Conservation (phyloP, 2,329 filamentous ascomycete genomes). For the Colletotrichum godetiae region DNA sequence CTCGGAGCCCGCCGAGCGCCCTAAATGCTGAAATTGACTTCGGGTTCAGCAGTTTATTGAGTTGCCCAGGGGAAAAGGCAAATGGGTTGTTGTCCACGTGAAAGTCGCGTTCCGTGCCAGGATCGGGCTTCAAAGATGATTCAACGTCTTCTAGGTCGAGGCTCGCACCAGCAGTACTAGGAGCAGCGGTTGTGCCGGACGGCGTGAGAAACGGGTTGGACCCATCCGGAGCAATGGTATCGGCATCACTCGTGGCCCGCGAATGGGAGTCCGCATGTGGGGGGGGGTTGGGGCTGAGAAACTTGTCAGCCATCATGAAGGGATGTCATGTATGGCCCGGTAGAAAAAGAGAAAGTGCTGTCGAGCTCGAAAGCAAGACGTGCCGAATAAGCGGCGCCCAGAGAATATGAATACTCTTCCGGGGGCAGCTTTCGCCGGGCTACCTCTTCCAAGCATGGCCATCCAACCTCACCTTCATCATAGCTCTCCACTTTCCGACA, state of each 20-base stretch:
- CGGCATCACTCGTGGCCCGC: constrained; percentile 32
- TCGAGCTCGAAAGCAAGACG: constrained; percentile 30
- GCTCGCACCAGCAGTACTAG: constrained; percentile 27
- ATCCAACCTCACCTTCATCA: constrained; percentile 5
- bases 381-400: constrained; percentile 28
- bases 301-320: constrained; percentile 25
- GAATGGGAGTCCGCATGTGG: constrained; percentile 21
- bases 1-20: constrained; percentile 75
- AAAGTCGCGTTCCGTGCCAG: constrained; percentile 77
- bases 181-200: constrained; percentile 20
- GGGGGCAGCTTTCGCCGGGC: constrained; percentile 24
- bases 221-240: constrained; percentile 26
- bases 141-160: constrained; percentile 45
- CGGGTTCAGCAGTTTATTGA: constrained; percentile 80
- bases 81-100: constrained; percentile 77
- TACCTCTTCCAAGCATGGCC: constrained; percentile 3
- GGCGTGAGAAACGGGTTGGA: constrained; percentile 41
- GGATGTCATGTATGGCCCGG: constrained; percentile 5
- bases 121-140: constrained; percentile 73
- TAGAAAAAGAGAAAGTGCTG: constrained; percentile 22
- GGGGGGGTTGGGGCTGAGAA: constrained; percentile 29
- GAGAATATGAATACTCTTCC: constrained; percentile 23
- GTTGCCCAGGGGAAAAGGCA: constrained; percentile 78
- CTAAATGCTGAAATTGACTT: constrained; percentile 80
- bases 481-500: constrained; percentile 23